Conservation (phyloP, 768 basidiomycete species). For the Polyporus arcularius region DNA sequence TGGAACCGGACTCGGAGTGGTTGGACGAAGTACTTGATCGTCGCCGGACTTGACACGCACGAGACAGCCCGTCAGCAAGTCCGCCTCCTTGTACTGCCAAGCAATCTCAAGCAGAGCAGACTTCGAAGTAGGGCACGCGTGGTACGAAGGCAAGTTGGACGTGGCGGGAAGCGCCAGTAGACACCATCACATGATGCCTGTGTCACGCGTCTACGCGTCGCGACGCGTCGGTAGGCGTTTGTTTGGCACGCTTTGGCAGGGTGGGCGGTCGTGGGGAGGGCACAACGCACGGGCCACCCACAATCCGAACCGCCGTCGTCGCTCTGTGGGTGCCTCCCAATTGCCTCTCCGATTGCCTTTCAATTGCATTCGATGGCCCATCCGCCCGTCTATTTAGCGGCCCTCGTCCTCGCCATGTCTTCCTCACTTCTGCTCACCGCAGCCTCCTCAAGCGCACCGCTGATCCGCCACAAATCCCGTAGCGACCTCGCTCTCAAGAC, state of each 20-base stretch:
- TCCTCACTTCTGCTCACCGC: constrained; percentile 6
- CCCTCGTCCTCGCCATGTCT: not conserved
- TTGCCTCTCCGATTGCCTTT: constrained; percentile 7
- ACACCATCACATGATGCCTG: not conserved
- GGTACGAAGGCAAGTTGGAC: not conserved
- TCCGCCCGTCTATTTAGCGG: constrained; percentile 4
- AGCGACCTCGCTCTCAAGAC: not conserved
- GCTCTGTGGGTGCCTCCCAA: not conserved
- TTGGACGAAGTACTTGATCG: no score
- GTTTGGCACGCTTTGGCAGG: not conserved
- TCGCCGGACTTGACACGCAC: no score
- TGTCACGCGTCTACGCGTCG: not conserved
- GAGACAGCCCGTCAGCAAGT: no score
- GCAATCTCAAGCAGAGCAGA: no score
- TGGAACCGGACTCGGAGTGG: no score
- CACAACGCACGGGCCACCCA: not conserved
- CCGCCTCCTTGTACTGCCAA: no score
- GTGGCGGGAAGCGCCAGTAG: not conserved
- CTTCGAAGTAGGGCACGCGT: no score
- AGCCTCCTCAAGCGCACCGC: not conserved
- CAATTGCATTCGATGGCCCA: not conserved
- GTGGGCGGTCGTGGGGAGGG: not conserved
- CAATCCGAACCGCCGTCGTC: not conserved
- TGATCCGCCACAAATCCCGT: not conserved
- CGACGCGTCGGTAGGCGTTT: not conserved